Evolutionary conservation across 2,329 filamentous ascomycete species (phyloP).

Genomic region (Fonsecaea pedrosoi): DNA sequence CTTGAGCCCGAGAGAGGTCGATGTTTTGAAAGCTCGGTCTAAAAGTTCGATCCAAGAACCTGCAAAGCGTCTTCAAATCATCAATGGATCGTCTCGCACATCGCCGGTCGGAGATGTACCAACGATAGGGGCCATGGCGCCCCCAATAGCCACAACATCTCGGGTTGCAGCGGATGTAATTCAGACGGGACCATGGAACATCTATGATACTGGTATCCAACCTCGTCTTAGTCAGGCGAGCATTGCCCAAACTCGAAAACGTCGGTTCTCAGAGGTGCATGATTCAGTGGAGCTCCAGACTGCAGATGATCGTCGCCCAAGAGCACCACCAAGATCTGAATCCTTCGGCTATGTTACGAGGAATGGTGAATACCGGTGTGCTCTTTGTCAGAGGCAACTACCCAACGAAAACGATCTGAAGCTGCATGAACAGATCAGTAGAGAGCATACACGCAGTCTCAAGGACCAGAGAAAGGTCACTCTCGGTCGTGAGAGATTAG

Average conservation of each 20-base stretch:
- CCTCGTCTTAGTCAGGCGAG: not conserved
- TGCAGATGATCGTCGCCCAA: not conserved
- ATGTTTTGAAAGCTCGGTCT: conserved; percentile 20
- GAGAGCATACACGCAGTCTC: conserved; percentile 25
- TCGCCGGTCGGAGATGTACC: not conserved
- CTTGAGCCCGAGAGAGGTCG: conserved; percentile 26
- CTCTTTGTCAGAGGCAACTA: conserved; percentile 31
- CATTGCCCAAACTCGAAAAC: conserved; percentile 11
- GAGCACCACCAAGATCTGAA: not conserved
- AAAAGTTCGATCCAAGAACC: conserved; percentile 20
- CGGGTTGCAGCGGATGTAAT: not conserved
- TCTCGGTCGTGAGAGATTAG: conserved; percentile 25
- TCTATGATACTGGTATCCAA: not conserved
- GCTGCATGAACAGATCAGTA: conserved; percentile 26
- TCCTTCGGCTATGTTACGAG: conserved; percentile 31
- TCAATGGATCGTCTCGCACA: conserved; percentile 6
- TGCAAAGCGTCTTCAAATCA: conserved; percentile 27
- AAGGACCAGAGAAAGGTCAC: conserved; percentile 18
- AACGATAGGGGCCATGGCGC: not conserved
- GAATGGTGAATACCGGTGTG: conserved; percentile 30
- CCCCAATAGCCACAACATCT: not conserved
- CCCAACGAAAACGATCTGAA: conserved; percentile 25
- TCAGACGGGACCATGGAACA: not conserved
- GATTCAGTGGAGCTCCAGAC: not conserved
- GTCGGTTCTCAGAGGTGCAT: conserved; percentile 15